Evolutionary conservation across 805 yeast species (phyloP).

Genomic region (Tetrapisispora arboricola): DNA sequence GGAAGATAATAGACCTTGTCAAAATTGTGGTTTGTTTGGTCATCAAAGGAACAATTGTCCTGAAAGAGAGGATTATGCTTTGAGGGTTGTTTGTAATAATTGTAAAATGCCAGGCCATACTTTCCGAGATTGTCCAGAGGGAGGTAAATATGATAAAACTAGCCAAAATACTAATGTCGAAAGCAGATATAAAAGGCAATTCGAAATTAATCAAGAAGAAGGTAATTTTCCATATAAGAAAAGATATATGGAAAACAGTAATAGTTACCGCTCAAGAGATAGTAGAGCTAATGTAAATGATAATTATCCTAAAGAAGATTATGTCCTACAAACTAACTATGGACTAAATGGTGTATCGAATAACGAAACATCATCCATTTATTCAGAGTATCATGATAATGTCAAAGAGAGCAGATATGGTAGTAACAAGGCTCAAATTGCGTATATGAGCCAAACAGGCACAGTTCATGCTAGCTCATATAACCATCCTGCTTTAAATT

Average conservation of each 20-base stretch:
- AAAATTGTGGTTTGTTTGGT: slow-evolving; percentile 55
- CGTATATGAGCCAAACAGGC: too few relatives aligned
- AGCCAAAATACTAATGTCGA: background rate
- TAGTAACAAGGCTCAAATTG: too few relatives aligned
- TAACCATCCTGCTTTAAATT: too few relatives aligned
- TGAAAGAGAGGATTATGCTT: slow-evolving; percentile 39
- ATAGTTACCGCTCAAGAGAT: background rate
- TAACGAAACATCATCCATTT: too few relatives aligned
- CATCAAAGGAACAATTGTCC: slow-evolving; percentile 62
- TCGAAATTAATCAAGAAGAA: background rate
- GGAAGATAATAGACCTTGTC: slow-evolving; percentile 60
- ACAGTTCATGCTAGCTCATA: too few relatives aligned
- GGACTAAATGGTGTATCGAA: too few relatives aligned
- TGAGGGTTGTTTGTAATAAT: slow-evolving; percentile 52
- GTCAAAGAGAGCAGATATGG: too few relatives aligned
- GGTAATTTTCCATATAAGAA: background rate
- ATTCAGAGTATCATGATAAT: too few relatives aligned
- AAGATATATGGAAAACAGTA: background rate
- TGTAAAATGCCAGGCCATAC: slow-evolving; percentile 84
- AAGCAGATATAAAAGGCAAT: background rate
- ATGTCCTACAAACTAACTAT: too few relatives aligned
- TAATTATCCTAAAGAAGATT: too few relatives aligned
- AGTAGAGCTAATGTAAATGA: background rate
- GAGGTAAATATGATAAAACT: background rate
- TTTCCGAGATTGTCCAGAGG: slow-evolving; percentile 65